A percentile compares a stretch with the other conserved stretches of the same genome.
Evolutionary conservation across 2,329 filamentous ascomycete genomes (phyloP).

Genomic region (Pseudocercospora cruenta): DNA sequence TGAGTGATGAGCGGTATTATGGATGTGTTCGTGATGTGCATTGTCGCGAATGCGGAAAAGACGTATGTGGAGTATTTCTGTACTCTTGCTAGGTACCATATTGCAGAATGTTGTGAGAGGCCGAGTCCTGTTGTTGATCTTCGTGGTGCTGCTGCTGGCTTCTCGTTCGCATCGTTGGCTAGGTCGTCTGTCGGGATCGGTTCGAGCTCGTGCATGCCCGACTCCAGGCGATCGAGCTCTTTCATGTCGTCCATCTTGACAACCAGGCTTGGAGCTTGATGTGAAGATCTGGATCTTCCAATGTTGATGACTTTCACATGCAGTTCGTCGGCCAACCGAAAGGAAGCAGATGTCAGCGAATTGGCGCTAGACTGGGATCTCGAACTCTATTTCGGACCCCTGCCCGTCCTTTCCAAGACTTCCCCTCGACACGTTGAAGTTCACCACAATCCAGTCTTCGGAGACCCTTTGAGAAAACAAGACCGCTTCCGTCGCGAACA

Average conservation of each 20-base stretch:
- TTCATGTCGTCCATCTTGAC: slow-evolving; percentile 36
- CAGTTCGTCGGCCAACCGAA: slow-evolving; percentile 1
- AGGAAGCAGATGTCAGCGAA: neutral
- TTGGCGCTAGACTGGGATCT: neutral
- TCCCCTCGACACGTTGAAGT: neutral
- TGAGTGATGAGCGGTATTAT: slow-evolving; percentile 75
- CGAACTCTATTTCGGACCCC: neutral
- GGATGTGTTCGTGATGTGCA: slow-evolving; percentile 82
- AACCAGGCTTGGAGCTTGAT: neutral
- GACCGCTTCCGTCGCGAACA: too few relatives aligned
- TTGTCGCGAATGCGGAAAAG: slow-evolving; percentile 72
- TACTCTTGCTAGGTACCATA: slow-evolving; percentile 75
- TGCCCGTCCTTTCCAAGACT: neutral
- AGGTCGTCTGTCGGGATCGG: slow-evolving; percentile 72
- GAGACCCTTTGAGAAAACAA: neutral
- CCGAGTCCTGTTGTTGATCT: slow-evolving; percentile 48
- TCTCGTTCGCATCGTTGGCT: slow-evolving; percentile 19
- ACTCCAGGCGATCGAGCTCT: slow-evolving; percentile 30
- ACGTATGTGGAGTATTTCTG: slow-evolving; percentile 91
- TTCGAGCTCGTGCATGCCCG: slow-evolving; percentile 71
- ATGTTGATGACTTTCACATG: slow-evolving; percentile 19
- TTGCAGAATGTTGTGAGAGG: slow-evolving; percentile 70
- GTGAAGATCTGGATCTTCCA: neutral
- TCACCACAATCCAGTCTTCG: neutral
- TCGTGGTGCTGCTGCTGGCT: slow-evolving; percentile 29